Evolutionary conservation across 192 early-diverging fungal genomes (phyloP), one percentile per base, ranked within the genome.

Genomic region (Spinellus fusiger): DNA sequence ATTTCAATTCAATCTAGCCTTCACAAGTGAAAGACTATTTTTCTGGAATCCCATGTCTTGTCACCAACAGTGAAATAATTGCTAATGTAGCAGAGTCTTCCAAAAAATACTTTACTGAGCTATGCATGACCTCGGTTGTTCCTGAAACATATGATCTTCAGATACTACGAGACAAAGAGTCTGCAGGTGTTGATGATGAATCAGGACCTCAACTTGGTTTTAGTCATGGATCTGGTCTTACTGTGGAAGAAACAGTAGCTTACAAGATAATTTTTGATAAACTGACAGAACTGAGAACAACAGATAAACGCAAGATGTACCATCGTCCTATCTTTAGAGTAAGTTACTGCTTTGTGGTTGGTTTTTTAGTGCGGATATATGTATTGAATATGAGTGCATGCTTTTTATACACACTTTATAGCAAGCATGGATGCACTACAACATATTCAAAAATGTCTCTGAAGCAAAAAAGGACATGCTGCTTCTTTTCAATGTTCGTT

Each of bases 271-370:
- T 84, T 22, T 71, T 57, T 40, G 65, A 75, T n/a, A 73, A 69
- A 20, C 54, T 87, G 10, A 64, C 61, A 18, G 66, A 77, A 16
- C 78, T 89, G 28, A 76, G 83, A 37, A 65, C 65, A 50, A 56
- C 74, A 7, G 89, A 91, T 51, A 90, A 84, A 62, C 80, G 80
- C 6, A 69, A 78, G 18, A 88, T 85, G 85, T 84, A 88, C 28
- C 90, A 92, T 59, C 77, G 82, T 31, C 86, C 84, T 0, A 71
- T 77, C 22, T 91, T 64, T 52, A 82, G 77, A 64, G 89, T 91
- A 73, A 61, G n/a, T 16, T 25, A 3, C 15, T 28, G 23, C n/a
- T n/a, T n/a, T n/a, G n/a, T n/a, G 35, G 35, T 44, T 44, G 13
- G 15, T 44, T 44, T 44, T 2, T 44, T 5, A n/a, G 13, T 25